Evolutionary conservation across 345 rosid genomes (phyloP).

Genomic region (Aquilaria malaccensis): DNA sequence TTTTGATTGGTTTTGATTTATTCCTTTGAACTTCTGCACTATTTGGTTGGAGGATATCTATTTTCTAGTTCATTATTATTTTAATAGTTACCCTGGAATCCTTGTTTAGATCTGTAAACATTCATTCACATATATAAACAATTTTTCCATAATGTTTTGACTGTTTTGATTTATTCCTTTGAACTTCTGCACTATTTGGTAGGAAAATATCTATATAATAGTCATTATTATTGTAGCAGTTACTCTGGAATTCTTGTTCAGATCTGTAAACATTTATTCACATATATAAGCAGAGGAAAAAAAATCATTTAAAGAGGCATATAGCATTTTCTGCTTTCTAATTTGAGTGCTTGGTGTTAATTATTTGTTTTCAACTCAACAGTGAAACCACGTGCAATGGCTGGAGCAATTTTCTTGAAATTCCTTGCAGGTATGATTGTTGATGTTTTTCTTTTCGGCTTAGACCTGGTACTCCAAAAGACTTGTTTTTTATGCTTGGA

Average conservation of each 20-base stretch:
- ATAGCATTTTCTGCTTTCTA: too few species aligned
- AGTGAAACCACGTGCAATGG: conserved; percentile 83
- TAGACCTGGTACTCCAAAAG: neutral
- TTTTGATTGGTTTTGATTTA: neutral
- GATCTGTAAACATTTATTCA: neutral
- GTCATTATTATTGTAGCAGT: too few species aligned
- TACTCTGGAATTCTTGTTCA: too few species aligned
- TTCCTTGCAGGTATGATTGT: conserved; percentile 64
- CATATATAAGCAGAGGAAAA: too few species aligned
- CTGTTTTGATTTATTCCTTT: neutral
- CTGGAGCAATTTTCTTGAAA: conserved; percentile 84
- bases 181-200: neutral
- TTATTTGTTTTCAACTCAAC: conserved; percentile 19
- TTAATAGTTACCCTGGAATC: too few species aligned
- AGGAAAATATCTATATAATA: neutral
- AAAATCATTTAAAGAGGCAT: too few species aligned
- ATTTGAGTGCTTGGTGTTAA: too few species aligned
- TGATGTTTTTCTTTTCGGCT: neutral
- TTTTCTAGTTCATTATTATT: neutral
- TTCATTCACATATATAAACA: neutral
- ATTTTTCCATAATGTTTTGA: neutral
- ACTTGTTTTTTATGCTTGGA: too few species aligned
- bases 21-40: neutral
- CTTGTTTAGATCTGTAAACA: too few species aligned
- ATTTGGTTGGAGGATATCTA: neutral